phyloP scores from a whole-genome alignment of 768 basidiomycete genomes.

The Tricholoma terreum region DNA sequence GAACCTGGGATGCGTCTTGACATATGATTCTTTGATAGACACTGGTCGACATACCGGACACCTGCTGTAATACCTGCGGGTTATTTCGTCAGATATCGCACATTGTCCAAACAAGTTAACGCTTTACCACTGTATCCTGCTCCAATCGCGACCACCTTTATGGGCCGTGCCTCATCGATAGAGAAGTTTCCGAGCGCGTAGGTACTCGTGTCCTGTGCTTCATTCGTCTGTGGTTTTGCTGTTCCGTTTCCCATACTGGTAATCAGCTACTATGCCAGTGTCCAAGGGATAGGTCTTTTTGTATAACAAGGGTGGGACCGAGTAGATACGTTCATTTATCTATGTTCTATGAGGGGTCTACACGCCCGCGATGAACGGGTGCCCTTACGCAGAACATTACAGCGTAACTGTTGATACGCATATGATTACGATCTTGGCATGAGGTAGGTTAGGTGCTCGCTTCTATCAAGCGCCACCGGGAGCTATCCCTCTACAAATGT shows the following conservation, averaged over 20 bases:
- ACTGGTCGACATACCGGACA: constrained; percentile 38
- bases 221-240: not conserved
- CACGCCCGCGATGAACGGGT: too few relatives aligned
- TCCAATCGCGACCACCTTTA: constrained; percentile 55
- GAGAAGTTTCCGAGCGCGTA: constrained; percentile 40
- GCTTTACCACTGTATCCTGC: constrained; percentile 56
- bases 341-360: too few relatives aligned
- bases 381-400: too few relatives aligned
- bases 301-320: too few relatives aligned
- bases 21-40: not conserved
- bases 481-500: too few relatives aligned
- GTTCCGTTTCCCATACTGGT: not conserved
- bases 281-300: too few relatives aligned
- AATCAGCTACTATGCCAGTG: too few relatives aligned
- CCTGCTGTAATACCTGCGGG: constrained; percentile 49
- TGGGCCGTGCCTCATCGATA: constrained; percentile 51
- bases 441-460: too few relatives aligned
- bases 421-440: too few relatives aligned
- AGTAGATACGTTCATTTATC: too few relatives aligned
- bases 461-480: too few relatives aligned
- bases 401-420: too few relatives aligned
- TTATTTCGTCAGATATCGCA: not conserved
- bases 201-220: not conserved
- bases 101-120: not conserved
- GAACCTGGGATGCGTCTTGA: constrained; percentile 32